phyloP scores from a whole-genome alignment of 805 yeast genomes.

The Monosporozyma aquatica region DNA sequence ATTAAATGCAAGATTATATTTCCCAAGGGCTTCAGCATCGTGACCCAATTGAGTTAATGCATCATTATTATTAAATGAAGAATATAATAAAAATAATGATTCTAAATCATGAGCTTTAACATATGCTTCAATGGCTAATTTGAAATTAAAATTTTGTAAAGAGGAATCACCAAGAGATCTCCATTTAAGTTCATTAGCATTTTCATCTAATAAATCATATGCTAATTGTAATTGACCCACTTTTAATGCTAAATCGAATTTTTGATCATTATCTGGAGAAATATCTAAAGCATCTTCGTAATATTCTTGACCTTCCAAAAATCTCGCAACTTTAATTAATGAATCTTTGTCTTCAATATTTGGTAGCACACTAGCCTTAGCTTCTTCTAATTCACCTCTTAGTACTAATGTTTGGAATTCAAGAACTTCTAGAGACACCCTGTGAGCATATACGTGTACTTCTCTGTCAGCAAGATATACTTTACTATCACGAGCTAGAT shows the following conservation, averaged over 20 bases:
- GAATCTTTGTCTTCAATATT: slow-evolving; percentile 53
- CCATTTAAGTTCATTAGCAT: slow-evolving; percentile 68
- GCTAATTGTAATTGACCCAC: slow-evolving; percentile 70
- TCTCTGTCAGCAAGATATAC: slow-evolving; percentile 89
- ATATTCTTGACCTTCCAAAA: slow-evolving; percentile 88
- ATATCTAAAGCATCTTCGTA: slow-evolving; percentile 73
- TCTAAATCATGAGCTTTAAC: slow-evolving; percentile 72
- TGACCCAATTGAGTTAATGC: slow-evolving; percentile 57
- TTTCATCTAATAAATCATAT: slow-evolving; percentile 48
- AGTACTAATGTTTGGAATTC: slow-evolving; percentile 94
- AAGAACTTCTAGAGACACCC: slow-evolving; percentile 72
- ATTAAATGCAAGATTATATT: slow-evolving; percentile 83
- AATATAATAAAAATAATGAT: slow-evolving; percentile 70
- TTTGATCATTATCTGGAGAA: slow-evolving; percentile 82
- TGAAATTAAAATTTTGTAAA: slow-evolving; percentile 65
- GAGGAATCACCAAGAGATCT: slow-evolving; percentile 85
- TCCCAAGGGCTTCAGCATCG: slow-evolving; percentile 62
- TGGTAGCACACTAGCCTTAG: slow-evolving; percentile 50
- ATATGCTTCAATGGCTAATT: slow-evolving; percentile 72
- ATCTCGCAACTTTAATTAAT: slow-evolving; percentile 73
- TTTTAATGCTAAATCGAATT: slow-evolving; percentile 78
- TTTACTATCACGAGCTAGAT: slow-evolving; percentile 81
- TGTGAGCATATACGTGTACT: slow-evolving; percentile 71
- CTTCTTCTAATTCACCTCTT: slow-evolving; percentile 87
- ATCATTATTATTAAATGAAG: slow-evolving; percentile 64